Evolutionary conservation across 306 rosid species (phyloP), one percentile per base, ranked within the genome.

Genomic region (Coriaria nepalensis): DNA sequence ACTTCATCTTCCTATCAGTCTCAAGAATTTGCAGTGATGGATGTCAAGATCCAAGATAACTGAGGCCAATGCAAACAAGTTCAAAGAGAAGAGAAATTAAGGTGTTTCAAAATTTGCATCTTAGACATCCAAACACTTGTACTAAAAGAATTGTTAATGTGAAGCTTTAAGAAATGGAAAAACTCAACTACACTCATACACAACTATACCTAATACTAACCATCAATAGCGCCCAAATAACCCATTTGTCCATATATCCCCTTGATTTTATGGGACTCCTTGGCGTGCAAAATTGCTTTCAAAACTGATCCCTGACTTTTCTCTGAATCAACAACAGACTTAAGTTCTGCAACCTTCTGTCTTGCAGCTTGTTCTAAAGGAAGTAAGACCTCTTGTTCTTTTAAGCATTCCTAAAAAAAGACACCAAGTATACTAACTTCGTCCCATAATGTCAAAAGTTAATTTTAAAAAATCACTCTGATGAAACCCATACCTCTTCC

Each of bases 231-330:
- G 60, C 98, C 98, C 61, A 90, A 71, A 76, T 90, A 95, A 49
- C 98, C 98, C 92, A 90, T 70, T 60, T 95, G 87, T 9, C 98
- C 95, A 70, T 90, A 86, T 71, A 90, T 90, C 62, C 98, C 98
- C 33, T 70, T 79, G 42, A 90, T 81, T 60, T 43, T 77, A 61
- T 72, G 77, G 53, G 79, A 68, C 47, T 85, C 83, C 78, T 79
- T 90, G 2, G 94, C 95, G 66, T 71, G 75, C 66, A 79, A 62
- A 45, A 90, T 76, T 69, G 94, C 92, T 63, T 75, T 90, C 2
- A 79, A 54, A 62, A 90, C 92, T 9, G 92, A 81, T 14, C 95
- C 98, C 68, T 79, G 98, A 64, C 87, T 90, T 66, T 69, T 90
- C 70, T 90, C 95, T 47, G 95, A 79, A 70, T 90, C 98, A 73